Base-by-base conservation (phyloP, 2,329 filamentous ascomycete genomes). In the Parastagonospora nodorum region DNA sequence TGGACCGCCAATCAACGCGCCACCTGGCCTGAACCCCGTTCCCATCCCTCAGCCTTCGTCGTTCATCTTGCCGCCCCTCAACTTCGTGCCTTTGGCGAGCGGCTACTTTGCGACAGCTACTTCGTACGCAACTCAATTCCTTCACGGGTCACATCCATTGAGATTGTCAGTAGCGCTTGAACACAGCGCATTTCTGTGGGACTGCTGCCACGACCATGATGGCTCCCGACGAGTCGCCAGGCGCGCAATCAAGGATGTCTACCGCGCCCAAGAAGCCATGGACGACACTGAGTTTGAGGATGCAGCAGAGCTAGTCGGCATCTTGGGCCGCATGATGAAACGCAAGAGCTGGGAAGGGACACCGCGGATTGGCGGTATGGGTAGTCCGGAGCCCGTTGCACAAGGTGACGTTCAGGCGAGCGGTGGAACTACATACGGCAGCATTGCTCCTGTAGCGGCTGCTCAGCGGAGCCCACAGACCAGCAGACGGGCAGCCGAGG, bases 281-380 rank as follows among this genome's bases (percentile, higher is more conserved):
- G 90, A 95, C 51, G 92, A 97, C 66, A 91, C 95, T 60, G 95
- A 94, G 79, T 99, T 97, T 69, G 85, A 89, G 58, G 94, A 97
- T 72, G 91, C 92, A 0, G 92, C 91, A 50, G 89, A 93, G 65
- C 81, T 97, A 10, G 92, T 97, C 8, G 88, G 89, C 1, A 87
- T 94, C 0, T 74, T 97, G 1, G 91, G 90, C 6, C 90, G 88
- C 66, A 94, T 97, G 87, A 90, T 92, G 82, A 92, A 89, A 75
- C 84, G 91, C 1, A 67, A 75, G 58, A 68, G 71, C 42, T 74
- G 66, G 60, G 73, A 74, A 56, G 68, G 67, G 2, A 73, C 71
- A 15, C 71, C 71, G 28, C 66, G 64, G 8, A 64, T 74, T 24
- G 19, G 19, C 16, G 65, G 64, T 31, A 53, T 67, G 41, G 52